A percentile compares a stretch with the other conserved stretches of the same genome.
phyloP scores from a whole-genome alignment of 2,329 filamentous ascomycete genomes.

The Fulvia fulva region DNA sequence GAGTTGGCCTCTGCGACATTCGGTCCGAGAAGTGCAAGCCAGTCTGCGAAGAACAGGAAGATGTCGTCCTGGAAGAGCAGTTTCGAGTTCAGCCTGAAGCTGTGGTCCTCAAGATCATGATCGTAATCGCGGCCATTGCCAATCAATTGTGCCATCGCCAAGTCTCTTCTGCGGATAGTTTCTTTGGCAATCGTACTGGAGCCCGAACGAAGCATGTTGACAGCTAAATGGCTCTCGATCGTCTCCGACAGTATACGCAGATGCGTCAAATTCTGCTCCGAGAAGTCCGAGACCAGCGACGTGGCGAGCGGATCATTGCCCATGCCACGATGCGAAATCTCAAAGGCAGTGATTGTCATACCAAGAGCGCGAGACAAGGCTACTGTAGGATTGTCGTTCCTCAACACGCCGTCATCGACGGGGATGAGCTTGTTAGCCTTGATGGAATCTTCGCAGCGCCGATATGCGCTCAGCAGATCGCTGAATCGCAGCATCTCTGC shows the following conservation, averaged over 20 bases:
- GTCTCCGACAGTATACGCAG: constrained; percentile 86
- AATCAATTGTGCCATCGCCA: constrained; percentile 30
- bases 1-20: constrained; percentile 40
- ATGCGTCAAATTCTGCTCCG: constrained; percentile 79
- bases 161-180: constrained; percentile 24
- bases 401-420: constrained; percentile 3
- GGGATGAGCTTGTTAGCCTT: constrained; percentile 45
- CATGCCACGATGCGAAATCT: constrained; percentile 86
- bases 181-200: constrained; percentile 34
- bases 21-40: constrained; percentile 30
- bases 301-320: constrained; percentile 62
- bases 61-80: constrained; percentile 65
- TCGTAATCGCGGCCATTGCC: constrained; percentile 16
- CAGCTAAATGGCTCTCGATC: constrained; percentile 74
- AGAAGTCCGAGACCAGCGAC: constrained; percentile 73
- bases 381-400: constrained; percentile 18
- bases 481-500: constrained; percentile 13
- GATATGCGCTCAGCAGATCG: constrained; percentile 52
- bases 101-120: constrained; percentile 14
- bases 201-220: constrained; percentile 64
- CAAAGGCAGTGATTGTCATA: constrained; percentile 79
- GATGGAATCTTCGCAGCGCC: constrained; percentile 54
- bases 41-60: constrained; percentile 76
- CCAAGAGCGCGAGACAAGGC: constrained; percentile 55
- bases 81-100: constrained; percentile 21